Percentiles rank a stretch among this genome's conserved stretches.
Conservation (phyloP, 768 basidiomycete species). For the Chalciporus pseudorubinellus region DNA sequence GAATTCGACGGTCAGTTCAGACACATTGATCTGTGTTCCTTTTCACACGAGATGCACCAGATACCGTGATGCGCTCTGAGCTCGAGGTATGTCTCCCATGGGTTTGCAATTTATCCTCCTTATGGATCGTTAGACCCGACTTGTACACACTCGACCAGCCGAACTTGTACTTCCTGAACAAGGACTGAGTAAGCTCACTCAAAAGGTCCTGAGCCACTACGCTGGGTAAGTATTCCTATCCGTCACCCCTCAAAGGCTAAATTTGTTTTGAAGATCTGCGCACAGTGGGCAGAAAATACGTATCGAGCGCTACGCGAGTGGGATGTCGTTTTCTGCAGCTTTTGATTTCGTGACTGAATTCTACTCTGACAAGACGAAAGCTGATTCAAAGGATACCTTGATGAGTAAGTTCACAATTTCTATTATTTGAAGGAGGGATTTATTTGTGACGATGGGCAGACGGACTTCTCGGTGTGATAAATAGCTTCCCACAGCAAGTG, state of each 20-base stretch:
- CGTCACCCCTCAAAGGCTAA: conserved; percentile 7
- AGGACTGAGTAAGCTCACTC: conserved; percentile 64
- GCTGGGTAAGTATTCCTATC: conserved; percentile 46
- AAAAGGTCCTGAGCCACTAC: conserved; percentile 73
- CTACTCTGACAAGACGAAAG: conserved; percentile 53
- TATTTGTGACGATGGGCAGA: conserved; percentile 37
- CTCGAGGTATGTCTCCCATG: conserved; percentile 58
- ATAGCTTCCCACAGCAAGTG: conserved; percentile 68
- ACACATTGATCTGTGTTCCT: neutral
- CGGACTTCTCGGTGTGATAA: conserved; percentile 55
- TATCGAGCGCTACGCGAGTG: conserved; percentile 56
- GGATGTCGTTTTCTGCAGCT: conserved; percentile 63
- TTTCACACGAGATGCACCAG: conserved; percentile 35
- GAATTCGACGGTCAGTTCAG: conserved; percentile 67
- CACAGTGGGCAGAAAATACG: conserved; percentile 47
- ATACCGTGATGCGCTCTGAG: conserved; percentile 82
- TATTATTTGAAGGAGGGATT: neutral
- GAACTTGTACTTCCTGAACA: conserved; percentile 69
- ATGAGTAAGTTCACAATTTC: conserved; percentile 12
- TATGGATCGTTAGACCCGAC: conserved; percentile 62
- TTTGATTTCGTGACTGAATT: conserved; percentile 65
- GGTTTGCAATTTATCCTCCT: neutral
- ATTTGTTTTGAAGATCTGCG: conserved; percentile 33
- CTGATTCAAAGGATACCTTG: conserved; percentile 37
- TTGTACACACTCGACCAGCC: conserved; percentile 80